These are phyloP conservation scores for Tolypocladium ophioglossoides DNA, from an alignment of 2,329 filamentous ascomycete species.

Conservation along the genomic window DNA sequence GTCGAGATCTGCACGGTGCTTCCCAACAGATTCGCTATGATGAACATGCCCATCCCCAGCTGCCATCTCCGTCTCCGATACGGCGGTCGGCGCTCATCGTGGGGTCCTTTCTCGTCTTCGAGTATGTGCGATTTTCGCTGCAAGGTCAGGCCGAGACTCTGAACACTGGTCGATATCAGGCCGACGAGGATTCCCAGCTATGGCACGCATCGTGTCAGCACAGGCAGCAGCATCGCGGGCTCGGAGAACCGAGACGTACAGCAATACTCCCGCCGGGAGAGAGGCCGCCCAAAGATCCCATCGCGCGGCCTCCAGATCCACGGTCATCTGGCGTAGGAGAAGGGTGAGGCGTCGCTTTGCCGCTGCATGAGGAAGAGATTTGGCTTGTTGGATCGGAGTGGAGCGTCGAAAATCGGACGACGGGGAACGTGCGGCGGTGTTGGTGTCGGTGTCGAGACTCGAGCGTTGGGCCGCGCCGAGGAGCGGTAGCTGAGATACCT, in stretches of 20 bases:
- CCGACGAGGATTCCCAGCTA: constrained; percentile 91
- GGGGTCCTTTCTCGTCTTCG: constrained; percentile 82
- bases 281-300: constrained; percentile 65
- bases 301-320: constrained; percentile 34
- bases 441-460: background rate
- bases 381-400: background rate
- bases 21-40: constrained; percentile 85
- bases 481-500: background rate
- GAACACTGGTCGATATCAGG: constrained; percentile 84
- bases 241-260: constrained; percentile 35
- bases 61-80: constrained; percentile 92
- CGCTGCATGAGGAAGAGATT: constrained; percentile 13
- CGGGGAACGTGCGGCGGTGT: background rate
- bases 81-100: constrained; percentile 72
- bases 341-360: constrained; percentile 2
- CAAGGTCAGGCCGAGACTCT: constrained; percentile 87
- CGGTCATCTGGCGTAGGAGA: constrained; percentile 33
- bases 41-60: constrained; percentile 94
- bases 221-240: background rate
- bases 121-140: constrained; percentile 97
- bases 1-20: constrained; percentile 98
- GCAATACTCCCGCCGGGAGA: constrained; percentile 70
- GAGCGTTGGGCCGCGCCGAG: background rate
- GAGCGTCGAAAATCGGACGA: background rate
- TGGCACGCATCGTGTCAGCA: constrained; percentile 10